Percentiles rank a stretch among this genome's conserved stretches.
Conservation (phyloP, 805 yeast genomes). For the Candida loeiensis region DNA sequence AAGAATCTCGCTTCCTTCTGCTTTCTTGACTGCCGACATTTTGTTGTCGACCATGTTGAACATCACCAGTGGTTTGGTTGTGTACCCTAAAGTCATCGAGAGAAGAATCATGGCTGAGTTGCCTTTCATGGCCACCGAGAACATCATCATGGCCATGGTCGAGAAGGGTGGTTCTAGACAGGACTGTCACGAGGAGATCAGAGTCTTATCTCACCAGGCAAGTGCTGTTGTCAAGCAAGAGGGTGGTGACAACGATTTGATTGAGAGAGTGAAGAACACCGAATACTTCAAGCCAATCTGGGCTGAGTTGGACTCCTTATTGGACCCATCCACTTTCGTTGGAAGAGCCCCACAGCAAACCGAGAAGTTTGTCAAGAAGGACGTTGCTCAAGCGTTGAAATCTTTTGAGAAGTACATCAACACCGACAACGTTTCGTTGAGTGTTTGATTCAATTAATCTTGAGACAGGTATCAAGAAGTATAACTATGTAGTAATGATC, state of each 20-base stretch:
- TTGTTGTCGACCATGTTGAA: slow-evolving; percentile 83
- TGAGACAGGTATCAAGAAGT: not conserved
- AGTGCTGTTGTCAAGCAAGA: slow-evolving; percentile 95
- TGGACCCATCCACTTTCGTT: slow-evolving; percentile 91
- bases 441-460: slow-evolving; percentile 60
- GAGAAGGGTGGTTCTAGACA: slow-evolving; percentile 97
- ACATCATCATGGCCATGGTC: slow-evolving; percentile 99
- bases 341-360: slow-evolving; percentile 99
- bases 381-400: slow-evolving; percentile 78
- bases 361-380: slow-evolving; percentile 81
- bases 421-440: slow-evolving; percentile 68
- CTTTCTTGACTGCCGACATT: slow-evolving; percentile 94
- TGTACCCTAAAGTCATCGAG: slow-evolving; percentile 97
- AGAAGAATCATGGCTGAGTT: slow-evolving; percentile 91
- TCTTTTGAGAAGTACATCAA: slow-evolving; percentile 60
- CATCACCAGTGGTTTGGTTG: slow-evolving; percentile 93
- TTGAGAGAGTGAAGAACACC: slow-evolving; percentile 76
- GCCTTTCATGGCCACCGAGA: slow-evolving; percentile 99
- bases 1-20: slow-evolving; percentile 94
- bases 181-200: slow-evolving; percentile 95
- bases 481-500: not conserved
- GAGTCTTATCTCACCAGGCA: slow-evolving; percentile 96
- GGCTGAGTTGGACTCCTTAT: slow-evolving; percentile 71
- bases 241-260: slow-evolving; percentile 97
- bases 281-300: slow-evolving; percentile 87